These are phyloP conservation scores for Neopestalotiopsis sp. DNA, from an alignment of 2,329 filamentous ascomycete species.

Conservation along the genomic window DNA sequence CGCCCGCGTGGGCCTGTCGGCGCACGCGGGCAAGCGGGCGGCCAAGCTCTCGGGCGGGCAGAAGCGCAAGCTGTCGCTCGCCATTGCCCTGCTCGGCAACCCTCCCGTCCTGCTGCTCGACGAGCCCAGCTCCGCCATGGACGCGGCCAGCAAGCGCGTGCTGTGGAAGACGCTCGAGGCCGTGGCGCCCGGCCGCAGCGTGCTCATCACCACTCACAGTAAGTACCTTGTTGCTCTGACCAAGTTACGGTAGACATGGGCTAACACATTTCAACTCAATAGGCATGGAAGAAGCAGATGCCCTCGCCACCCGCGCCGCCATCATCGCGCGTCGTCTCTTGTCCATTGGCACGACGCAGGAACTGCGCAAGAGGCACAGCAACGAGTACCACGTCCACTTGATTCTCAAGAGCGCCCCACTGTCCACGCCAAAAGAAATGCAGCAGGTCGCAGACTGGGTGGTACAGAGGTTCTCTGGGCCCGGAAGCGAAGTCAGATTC, in stretches of 20 bases:
- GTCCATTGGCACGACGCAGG: slow-evolving; percentile 32
- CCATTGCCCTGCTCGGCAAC: slow-evolving; percentile 78
- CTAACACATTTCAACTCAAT: not conserved
- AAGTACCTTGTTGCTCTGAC: not conserved
- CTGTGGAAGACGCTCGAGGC: slow-evolving; percentile 77
- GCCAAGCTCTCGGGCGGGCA: slow-evolving; percentile 76
- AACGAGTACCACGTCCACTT: slow-evolving; percentile 37
- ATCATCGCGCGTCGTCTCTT: slow-evolving; percentile 47
- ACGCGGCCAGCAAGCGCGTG: slow-evolving; percentile 70
- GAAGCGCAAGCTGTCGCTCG: slow-evolving; percentile 76
- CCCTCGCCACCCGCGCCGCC: slow-evolving; percentile 71
- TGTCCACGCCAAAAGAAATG: slow-evolving; percentile 29
- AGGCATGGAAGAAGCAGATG: slow-evolving; percentile 79
- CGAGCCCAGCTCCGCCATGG: slow-evolving; percentile 80
- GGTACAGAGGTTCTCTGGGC: slow-evolving; percentile 49
- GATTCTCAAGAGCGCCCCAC: slow-evolving; percentile 29
- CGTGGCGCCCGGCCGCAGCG: slow-evolving; percentile 68
- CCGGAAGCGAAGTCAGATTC: slow-evolving; percentile 51
- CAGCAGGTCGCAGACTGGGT: slow-evolving; percentile 52
- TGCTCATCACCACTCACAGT: slow-evolving; percentile 77
- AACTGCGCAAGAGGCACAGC: slow-evolving; percentile 30
- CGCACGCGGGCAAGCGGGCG: slow-evolving; percentile 68
- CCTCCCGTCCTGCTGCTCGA: slow-evolving; percentile 76
- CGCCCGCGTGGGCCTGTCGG: slow-evolving; percentile 67
- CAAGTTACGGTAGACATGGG: too few relatives aligned